A percentile compares a stretch with the other conserved stretches of the same genome.
Conservation (phyloP, 176 grass and related monocot species). For the Ensete ventricosum region DNA sequence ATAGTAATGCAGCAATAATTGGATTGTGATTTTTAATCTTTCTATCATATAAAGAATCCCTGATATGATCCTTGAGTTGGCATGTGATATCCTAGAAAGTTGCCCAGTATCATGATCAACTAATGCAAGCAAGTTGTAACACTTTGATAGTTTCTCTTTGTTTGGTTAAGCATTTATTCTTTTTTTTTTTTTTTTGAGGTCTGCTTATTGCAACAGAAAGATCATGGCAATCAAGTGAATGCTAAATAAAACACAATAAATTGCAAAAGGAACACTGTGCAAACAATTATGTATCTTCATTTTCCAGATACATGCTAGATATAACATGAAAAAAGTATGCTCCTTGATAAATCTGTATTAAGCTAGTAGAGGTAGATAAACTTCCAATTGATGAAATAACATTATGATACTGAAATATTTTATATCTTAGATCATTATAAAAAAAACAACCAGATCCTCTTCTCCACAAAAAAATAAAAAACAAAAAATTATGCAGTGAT, state of each 20-base stretch:
- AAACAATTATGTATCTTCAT: neutral
- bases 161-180: neutral
- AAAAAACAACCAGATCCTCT: too few species aligned
- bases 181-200: neutral
- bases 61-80: neutral
- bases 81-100: neutral
- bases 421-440: too few species aligned
- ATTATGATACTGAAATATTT: neutral
- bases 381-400: neutral
- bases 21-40: neutral
- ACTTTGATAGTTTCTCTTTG: neutral
- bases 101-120: neutral
- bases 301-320: neutral
- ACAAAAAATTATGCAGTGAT: too few species aligned
- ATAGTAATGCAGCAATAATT: neutral
- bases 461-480: too few species aligned
- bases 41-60: neutral
- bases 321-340: too few species aligned
- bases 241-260: neutral
- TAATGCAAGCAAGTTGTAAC: neutral
- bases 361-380: neutral
- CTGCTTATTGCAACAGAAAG: neutral
- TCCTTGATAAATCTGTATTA: neutral
- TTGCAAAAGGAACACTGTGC: neutral
- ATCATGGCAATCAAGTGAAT: neutral